Evolutionary conservation across 495 filamentous ascomycete species (phyloP).

Genomic region (Xylaria nigripes): DNA sequence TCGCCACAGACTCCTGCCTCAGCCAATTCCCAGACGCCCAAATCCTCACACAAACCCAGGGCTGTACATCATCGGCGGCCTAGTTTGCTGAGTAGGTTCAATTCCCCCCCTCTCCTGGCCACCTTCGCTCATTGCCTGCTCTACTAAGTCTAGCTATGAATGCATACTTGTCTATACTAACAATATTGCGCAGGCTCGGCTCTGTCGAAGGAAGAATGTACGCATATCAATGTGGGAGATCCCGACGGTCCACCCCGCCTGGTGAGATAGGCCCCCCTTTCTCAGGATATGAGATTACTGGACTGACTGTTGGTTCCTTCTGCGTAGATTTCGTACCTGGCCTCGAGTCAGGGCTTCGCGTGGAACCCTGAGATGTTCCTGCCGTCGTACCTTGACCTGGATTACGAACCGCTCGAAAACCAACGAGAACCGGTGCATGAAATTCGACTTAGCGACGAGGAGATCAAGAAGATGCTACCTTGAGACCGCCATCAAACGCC

Average conservation of each 20-base stretch:
- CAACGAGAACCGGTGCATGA: conserved; percentile 61
- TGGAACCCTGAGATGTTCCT: conserved; percentile 64
- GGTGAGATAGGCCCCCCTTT: conserved; percentile 34
- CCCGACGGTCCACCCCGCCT: conserved; percentile 53
- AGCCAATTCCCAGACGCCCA: conserved; percentile 26
- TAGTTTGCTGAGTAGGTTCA: conserved; percentile 45
- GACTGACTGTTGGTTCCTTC: neutral
- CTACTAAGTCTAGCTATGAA: neutral
- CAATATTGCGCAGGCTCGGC: conserved; percentile 44
- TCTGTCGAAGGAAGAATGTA: conserved; percentile 56
- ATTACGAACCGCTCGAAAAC: conserved; percentile 53
- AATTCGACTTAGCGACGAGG: conserved; percentile 57
- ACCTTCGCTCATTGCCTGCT: neutral
- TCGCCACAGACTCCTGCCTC: conserved; percentile 41
- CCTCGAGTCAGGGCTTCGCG: conserved; percentile 59
- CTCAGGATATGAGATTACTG: conserved; percentile 6
- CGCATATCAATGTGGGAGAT: conserved; percentile 58
- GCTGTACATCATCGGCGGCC: conserved; percentile 43
- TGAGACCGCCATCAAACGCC: conserved; percentile 20
- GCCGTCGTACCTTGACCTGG: conserved; percentile 48
- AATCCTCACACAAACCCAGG: conserved; percentile 32
- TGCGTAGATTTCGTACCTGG: conserved; percentile 57
- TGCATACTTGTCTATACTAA: conserved; percentile 5
- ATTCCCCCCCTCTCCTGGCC: neutral
- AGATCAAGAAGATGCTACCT: conserved; percentile 49